These are phyloP conservation scores for Penicillium nucicola DNA, from an alignment of 495 filamentous ascomycete genomes.

Conservation along the genomic window DNA sequence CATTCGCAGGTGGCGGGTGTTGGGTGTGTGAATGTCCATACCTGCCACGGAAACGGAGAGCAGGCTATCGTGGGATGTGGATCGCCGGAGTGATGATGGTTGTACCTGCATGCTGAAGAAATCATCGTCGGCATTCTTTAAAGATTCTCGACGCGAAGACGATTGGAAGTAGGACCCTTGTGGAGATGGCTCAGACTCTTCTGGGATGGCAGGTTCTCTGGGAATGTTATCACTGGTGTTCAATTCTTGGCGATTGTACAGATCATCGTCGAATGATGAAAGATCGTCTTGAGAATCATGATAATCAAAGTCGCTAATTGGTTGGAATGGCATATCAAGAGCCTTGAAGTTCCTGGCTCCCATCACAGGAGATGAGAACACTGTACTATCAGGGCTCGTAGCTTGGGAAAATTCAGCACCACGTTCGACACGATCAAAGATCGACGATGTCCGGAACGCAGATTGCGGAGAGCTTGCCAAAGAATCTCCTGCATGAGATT, in stretches of 20 bases:
- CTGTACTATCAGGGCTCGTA: constrained; percentile 69
- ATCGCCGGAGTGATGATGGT: constrained; percentile 32
- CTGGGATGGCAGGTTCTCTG: constrained; percentile 37
- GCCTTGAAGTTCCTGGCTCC: constrained; percentile 48
- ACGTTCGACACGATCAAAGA: constrained; percentile 70
- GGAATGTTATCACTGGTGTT: constrained; percentile 12
- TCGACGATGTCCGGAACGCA: constrained; percentile 63
- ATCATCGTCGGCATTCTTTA: constrained; percentile 4
- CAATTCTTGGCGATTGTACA: constrained; percentile 14
- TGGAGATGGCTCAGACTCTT: constrained; percentile 36
- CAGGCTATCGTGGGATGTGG: constrained; percentile 49
- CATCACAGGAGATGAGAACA: constrained; percentile 48
- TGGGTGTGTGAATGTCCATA: constrained; percentile 49
- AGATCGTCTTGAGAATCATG: constrained; percentile 11
- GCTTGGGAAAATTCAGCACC: constrained; percentile 60
- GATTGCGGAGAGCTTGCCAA: constrained; percentile 80
- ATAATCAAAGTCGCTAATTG: constrained; percentile 30
- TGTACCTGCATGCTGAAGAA: constrained; percentile 14
- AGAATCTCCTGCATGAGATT: constrained; percentile 68
- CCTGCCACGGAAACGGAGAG: constrained; percentile 49
- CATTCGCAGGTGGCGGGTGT: constrained; percentile 34
- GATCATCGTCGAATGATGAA: constrained; percentile 20
- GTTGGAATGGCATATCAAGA: constrained; percentile 51
- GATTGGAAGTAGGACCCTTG: constrained; percentile 9
- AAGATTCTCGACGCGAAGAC: not conserved